Evolutionary conservation across 305 asterid species (phyloP).

Genomic region (Fraxinus paxiana): DNA sequence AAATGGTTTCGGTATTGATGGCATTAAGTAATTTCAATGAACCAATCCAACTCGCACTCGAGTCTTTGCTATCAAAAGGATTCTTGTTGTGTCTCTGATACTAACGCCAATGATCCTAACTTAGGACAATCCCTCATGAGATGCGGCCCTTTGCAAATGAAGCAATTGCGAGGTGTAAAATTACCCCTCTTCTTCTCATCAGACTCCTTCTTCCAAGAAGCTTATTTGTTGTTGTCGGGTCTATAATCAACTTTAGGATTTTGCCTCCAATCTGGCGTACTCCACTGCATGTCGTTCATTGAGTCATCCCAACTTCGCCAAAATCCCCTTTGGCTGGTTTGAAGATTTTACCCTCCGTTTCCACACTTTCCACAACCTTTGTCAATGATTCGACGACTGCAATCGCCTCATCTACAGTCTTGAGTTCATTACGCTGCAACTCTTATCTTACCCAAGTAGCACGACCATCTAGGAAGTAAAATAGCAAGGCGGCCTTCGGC

Average conservation of each 20-base stretch:
- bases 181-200: not conserved
- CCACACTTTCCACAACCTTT: not conserved
- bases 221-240: not conserved
- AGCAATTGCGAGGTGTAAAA: not conserved
- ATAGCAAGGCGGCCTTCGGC: not conserved
- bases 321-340: not conserved
- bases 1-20: not conserved
- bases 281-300: not conserved
- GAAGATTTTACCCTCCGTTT: not conserved
- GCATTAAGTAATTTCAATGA: not conserved
- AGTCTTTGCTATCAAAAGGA: not conserved
- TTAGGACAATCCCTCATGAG: not conserved
- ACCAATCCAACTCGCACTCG: not conserved
- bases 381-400: not conserved
- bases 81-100: not conserved
- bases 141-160: not conserved
- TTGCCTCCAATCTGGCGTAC: not conserved
- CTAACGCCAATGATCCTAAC: not conserved
- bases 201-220: not conserved
- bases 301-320: not conserved
- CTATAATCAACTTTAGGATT: not conserved
- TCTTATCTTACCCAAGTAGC: not conserved
- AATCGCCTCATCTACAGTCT: not conserved
- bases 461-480: not conserved
- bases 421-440: not conserved